Base-by-base conservation (phyloP, 2,329 filamentous ascomycete genomes). In the Grosmannia clavigera region DNA sequence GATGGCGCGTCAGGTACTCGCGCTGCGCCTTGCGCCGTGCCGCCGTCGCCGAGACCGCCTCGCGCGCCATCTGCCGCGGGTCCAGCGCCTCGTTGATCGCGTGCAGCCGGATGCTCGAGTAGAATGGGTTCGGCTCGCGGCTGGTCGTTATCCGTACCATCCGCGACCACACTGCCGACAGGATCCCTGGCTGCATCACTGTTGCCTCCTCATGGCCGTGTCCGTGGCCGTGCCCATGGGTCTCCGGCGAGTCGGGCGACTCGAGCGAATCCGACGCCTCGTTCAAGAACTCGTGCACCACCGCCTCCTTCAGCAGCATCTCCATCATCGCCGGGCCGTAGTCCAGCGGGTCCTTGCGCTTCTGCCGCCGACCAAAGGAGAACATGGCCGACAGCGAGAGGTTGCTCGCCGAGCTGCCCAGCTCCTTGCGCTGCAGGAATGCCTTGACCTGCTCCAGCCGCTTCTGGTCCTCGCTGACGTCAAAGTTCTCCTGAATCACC, bases 401-500 rank as follows among this genome's bases (percentile, higher is more conserved):
- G 66, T 94, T 95, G 64, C 86, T 80, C 70, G 83, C 71, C 70
- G 83, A 81, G 48, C 82, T 82, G 29, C 86, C 88, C 38, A 96
- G 77, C 67, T 97, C 92, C 70, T 92, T 95, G 66, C 92, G 85
- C 69, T 95, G 90, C 53, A 99, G 76, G 67, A 97, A 99, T 1
- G 92, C 90, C 68, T 92, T 92, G 62, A 99, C 92, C 73, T 99
- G 95, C 70, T 97, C 90, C 63, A 97, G 75, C 25, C 95, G 90
- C 74, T 99, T 99, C 71, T 97, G 92, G 70, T 99, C 95, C 71
- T 99, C 94, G 3, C 92, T 95, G 31, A 99, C 91, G 73, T 99
- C 94, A 70, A 99, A 99, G 69, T 96, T 99, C 70, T 99, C 94
- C 72, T 99, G 94, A 65, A 99, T 99, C 75, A 99, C 94, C 78